phyloP scores from a whole-genome alignment of 2,329 filamentous ascomycete genomes.

The Leptographium procerum region DNA sequence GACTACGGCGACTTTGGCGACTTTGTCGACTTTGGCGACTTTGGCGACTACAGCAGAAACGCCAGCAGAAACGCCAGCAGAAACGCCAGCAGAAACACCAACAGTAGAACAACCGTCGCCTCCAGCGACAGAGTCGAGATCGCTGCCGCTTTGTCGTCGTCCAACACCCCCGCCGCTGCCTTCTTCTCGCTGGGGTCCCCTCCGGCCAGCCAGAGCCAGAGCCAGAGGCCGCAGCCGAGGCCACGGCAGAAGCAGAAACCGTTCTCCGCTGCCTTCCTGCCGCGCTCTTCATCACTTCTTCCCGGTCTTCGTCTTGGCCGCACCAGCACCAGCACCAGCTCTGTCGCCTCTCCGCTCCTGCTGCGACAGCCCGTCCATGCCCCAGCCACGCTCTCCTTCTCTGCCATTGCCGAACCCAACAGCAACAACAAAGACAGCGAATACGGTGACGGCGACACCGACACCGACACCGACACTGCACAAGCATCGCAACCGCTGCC shows the following conservation, averaged over 20 bases:
- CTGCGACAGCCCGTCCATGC: constrained; percentile 17
- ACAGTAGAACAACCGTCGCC: constrained; percentile 1
- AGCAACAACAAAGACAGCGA: not conserved
- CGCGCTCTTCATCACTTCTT: constrained; percentile 33
- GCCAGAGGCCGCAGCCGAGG: constrained; percentile 4
- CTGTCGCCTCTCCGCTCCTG: not conserved
- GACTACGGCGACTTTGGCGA: no score
- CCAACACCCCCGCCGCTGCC: not conserved
- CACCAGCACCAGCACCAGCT: not conserved
- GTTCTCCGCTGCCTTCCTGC: constrained; percentile 21
- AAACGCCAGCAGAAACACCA: not conserved
- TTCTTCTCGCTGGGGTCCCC: not conserved
- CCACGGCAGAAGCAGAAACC: not conserved
- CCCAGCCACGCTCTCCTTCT: constrained; percentile 8
- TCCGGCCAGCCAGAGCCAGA: not conserved
- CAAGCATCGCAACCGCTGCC: constrained; percentile 8
- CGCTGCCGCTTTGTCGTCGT: not conserved
- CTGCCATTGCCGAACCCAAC: constrained; percentile 4
- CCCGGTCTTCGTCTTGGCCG: constrained; percentile 20
- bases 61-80: not conserved
- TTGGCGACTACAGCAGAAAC: no score
- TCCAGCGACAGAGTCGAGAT: constrained; percentile 1
- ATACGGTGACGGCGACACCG: not conserved
- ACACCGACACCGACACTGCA: not conserved
- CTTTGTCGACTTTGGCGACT: not conserved